Evolutionary conservation across 495 filamentous ascomycete species (phyloP).

Genomic region (Viridothelium virens): DNA sequence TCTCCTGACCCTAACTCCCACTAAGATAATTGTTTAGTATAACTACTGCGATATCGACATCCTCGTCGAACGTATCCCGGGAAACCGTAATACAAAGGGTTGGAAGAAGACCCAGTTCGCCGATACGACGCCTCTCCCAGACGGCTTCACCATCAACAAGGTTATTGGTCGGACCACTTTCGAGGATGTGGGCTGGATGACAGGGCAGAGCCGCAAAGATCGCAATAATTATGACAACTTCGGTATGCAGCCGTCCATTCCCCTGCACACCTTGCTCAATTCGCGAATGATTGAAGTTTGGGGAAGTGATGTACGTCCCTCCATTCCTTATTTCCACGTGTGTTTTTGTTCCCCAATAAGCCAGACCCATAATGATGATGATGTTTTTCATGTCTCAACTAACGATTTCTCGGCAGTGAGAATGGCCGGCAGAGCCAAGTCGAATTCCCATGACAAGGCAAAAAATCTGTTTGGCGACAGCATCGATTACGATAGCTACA

Average conservation of each 20-base stretch:
- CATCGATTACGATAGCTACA: not conserved
- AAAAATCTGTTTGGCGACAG: not conserved
- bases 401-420: not conserved
- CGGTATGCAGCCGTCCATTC: not conserved
- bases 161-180: not conserved
- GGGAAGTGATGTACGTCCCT: not conserved
- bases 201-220: not conserved
- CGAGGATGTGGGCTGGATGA: not conserved
- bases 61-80: not conserved
- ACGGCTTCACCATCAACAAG: not conserved
- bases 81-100: not conserved
- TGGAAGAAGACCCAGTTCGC: not conserved
- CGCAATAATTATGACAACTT: not conserved
- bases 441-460: not conserved
- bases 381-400: too few species aligned
- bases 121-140: not conserved
- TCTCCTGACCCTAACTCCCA: not conserved
- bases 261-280: not conserved
- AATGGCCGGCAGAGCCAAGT: not conserved
- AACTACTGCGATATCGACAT: not conserved
- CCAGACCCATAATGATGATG: too few species aligned
- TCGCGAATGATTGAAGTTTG: not conserved
- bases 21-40: not conserved
- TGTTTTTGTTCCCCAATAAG: not conserved
- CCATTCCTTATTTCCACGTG: not conserved